Base-by-base conservation (phyloP, 495 filamentous ascomycete species). In the Aspergillus ellipticus region DNA sequence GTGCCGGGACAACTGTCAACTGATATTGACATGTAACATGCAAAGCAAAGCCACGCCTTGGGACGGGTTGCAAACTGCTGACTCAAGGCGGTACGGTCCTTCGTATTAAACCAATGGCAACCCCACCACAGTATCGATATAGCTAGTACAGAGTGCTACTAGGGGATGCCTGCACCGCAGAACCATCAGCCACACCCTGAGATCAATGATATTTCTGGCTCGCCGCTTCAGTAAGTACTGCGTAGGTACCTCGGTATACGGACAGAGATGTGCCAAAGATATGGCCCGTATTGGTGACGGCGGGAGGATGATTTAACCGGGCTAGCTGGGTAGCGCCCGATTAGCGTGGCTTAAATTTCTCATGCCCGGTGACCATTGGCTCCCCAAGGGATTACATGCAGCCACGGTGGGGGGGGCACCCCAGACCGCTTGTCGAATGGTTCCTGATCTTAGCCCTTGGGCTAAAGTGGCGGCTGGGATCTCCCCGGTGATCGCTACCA, bases 341-440 rank as follows among this genome's bases (percentile, higher is more conserved):
- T 58, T 55, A 62, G 49, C 55, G 52, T 52, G 19, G 49, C 49
- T 55, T 56, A 41, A 52, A 33, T 51, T 42, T 24, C 16, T 17
- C 29, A 52, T 33, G 21, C 8, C n/a, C 39, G 11, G 6, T 6
- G 11, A 29, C 48, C 17, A 47, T 55, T 57, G 55, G 55, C 16
- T 57, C 48, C 21, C 35, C 28, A 52, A 15, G 35, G n/a, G 1
- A 29, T 57, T 39, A 31, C 51, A 49, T 54, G 46, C 51, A 58
- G 35, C 37, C 24, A 37, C 33, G 16, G 39, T 42, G 52, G 24
- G 16, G 31, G 10, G n/a, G 7, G 49, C 42, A 57, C 31, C 39
- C 11, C 42, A 57, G 55, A 57, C 55, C 55, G 55, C 55, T 51
- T 53, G 54, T 57, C 49, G 49, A 16, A 39, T 43, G 35, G 37